Evolutionary conservation across 495 filamentous ascomycete genomes (phyloP), one percentile per base, ranked within the genome.

Genomic region (Tuber brumale): DNA sequence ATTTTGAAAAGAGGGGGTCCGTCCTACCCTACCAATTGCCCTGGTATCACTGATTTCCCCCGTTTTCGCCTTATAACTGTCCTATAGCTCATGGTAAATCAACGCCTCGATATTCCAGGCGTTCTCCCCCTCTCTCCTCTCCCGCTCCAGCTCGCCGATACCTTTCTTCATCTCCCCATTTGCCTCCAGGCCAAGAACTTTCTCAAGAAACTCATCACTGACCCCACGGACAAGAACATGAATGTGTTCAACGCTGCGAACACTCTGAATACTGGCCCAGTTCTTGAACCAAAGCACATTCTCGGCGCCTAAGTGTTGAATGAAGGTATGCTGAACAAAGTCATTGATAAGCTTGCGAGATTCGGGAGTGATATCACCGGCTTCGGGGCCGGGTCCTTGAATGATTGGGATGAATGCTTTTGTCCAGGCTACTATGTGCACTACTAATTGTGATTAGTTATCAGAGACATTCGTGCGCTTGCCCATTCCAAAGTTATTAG

Each of bases 281-380:
- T 97, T 97, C 88, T 97, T 97, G 82, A 97, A 97, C 92, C 93
- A 97, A 80, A 94, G 76, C 76, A 97, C 92, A 76, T 88, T 88
- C 9, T 89, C 87, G 41, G 86, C 84, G 0, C 85, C 89, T 74
- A 95, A 83, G 19, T 86, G 84, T 69, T 87, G 85, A 8, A 88
- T 87, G 84, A 97, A 97, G 27, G 86, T 89, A 72, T 85, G 83
- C 78, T 87, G 84, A 70, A 97, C 89, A 83, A 94, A 97, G 2
- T 81, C 84, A 45, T 89, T 86, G 31, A 96, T 89, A 70, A 87
- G 79, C 46, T 82, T 84, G 75, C 91, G 85, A 48, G 89, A 89
- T 80, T 92, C 89, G 3, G 87, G 85, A 31, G 91, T 94, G 85
- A 97, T 85, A 82, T 94, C 92, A 3, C 94, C 94, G n/a, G 85